Base-by-base conservation (phyloP, 495 filamentous ascomycete genomes). In the Neurospora sublineolata region DNA sequence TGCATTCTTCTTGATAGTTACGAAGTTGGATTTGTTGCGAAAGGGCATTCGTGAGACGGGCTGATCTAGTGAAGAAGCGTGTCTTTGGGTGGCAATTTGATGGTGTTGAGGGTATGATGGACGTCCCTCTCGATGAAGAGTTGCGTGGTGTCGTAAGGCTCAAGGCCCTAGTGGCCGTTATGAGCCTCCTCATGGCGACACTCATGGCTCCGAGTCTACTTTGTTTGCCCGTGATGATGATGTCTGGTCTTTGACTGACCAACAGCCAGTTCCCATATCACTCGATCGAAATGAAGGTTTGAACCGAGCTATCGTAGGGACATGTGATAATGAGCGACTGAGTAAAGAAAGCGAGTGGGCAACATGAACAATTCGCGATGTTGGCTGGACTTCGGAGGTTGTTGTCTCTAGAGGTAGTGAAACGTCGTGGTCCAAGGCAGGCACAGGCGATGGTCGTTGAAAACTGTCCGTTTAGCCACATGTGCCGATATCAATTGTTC, bases 1-100 rank as follows among this genome's bases (percentile, higher is more conserved):
- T 97, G 78, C 93, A 93, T 83, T 94, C 92, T 82, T 94, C 91
- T 76, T 94, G 92, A 75, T 94, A 94, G 71, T 89, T 80, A 69
- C 92, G 90, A 41, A 95, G 86, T 68, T 82, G 84, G 60, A 93
- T 84, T 39, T 64, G 36, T n/a, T 69, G 68, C 5, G 36, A 37
- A 1, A 44, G 68, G 20, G 20, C 18, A 20, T 38, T 38, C 23
- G 20, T 10, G 41, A 9, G 67, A 39, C 27, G 68, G 10, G 2
- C 30, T n/a, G 37, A 33, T 33, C 12, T 0, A 6, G 41, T 44
- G 30, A 27, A 30, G 6, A 10, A 58, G 2, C 36, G 37, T 41
- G 27, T 27, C 27, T 2, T 27, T 27, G 52, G 37, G 18, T n/a
- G 46, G 67, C 27, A 12, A 37, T 52, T 18, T n/a, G 37, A 68